These are phyloP conservation scores for Melanomma pulvis-pyrius DNA, from an alignment of 495 filamentous ascomycete species.

Conservation along the genomic window DNA sequence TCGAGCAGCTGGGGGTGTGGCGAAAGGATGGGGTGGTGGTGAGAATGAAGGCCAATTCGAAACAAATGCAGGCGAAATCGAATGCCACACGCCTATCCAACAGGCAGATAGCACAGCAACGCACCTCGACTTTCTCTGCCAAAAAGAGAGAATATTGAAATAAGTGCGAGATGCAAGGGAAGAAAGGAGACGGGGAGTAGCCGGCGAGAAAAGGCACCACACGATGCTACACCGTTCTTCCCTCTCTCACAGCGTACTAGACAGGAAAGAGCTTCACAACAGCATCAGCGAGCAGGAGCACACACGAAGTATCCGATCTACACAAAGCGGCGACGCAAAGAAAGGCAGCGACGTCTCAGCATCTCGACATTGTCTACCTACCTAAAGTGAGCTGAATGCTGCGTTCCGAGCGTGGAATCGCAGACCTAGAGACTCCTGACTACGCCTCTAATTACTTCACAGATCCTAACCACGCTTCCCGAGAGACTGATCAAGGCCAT, in stretches of 20 bases:
- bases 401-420: neutral
- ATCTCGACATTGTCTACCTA: conserved; percentile 20
- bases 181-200: neutral
- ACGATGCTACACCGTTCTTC: neutral
- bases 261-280: conserved; percentile 1
- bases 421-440: neutral
- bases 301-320: neutral
- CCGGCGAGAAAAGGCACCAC: neutral
- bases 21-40: conserved; percentile 8
- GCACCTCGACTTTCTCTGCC: conserved; percentile 9
- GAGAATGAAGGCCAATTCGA: conserved; percentile 5
- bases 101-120: conserved; percentile 12
- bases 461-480: too few relatives aligned
- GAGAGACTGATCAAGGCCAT: neutral
- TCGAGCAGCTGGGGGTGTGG: neutral
- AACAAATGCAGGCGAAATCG: neutral
- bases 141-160: conserved; percentile 21
- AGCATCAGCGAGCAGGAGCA: neutral
- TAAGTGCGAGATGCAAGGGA: conserved; percentile 19
- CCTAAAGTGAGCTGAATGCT: neutral
- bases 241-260: neutral
- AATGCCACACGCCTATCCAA: conserved; percentile 19
- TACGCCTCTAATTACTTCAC: too few relatives aligned
- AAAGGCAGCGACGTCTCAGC: conserved; percentile 5
- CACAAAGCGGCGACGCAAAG: neutral